These are phyloP conservation scores for Hypomontagnella monticulosa DNA, from an alignment of 495 filamentous ascomycete genomes.

Conservation along the genomic window DNA sequence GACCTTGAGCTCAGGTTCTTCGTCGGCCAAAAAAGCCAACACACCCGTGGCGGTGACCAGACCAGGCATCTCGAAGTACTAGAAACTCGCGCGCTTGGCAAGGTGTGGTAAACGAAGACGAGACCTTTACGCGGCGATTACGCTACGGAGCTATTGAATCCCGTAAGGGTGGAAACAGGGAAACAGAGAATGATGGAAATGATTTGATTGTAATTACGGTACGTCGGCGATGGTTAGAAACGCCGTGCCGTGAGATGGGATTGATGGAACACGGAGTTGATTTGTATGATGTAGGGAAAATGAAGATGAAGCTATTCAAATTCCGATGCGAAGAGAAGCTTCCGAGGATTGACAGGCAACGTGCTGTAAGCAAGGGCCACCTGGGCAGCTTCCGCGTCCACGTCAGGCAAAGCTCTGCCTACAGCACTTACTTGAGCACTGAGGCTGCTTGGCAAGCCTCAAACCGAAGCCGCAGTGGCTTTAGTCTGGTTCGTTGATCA, in stretches of 20 bases:
- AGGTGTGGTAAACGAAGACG: background rate
- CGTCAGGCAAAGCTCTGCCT: conserved; percentile 53
- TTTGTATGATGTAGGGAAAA: conserved; percentile 1
- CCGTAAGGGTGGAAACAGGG: background rate
- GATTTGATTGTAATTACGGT: background rate
- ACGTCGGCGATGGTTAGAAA: background rate
- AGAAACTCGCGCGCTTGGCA: background rate
- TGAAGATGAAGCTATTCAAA: conserved; percentile 29
- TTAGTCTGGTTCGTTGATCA: too few species aligned
- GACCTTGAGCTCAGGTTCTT: conserved; percentile 88
- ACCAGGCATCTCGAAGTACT: conserved; percentile 76
- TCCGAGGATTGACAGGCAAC: background rate
- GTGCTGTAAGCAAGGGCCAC: conserved; percentile 16
- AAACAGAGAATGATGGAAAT: background rate
- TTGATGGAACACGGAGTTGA: background rate
- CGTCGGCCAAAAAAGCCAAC: conserved; percentile 93
- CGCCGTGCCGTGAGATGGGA: conserved; percentile 6
- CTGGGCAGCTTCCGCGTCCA: conserved; percentile 31
- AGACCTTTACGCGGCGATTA: conserved; percentile 7
- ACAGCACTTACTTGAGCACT: conserved; percentile 2
- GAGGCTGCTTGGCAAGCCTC: background rate
- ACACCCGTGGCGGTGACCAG: conserved; percentile 94
- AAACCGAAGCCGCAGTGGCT: background rate
- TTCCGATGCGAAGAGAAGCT: conserved; percentile 9
- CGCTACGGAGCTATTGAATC: background rate